Percentiles rank a stretch among this genome's conserved stretches.
phyloP scores from a whole-genome alignment of 1,139 yeast genomes.

The Geotrichum australiense region DNA sequence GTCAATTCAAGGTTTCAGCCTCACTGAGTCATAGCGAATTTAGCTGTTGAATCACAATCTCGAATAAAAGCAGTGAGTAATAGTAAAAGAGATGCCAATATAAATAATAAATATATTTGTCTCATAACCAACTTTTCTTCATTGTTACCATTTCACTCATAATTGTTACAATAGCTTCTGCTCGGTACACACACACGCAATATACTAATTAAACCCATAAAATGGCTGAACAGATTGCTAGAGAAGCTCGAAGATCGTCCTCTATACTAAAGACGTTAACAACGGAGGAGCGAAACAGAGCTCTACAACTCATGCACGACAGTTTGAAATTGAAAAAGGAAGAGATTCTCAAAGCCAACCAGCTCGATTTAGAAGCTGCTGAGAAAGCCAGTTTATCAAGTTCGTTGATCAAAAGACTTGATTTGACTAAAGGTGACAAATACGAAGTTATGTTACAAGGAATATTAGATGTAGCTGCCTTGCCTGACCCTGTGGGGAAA shows the following conservation, averaged over 20 bases:
- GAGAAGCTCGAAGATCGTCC: conserved; percentile 70
- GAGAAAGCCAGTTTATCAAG: conserved; percentile 48
- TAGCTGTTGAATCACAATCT: too few relatives aligned
- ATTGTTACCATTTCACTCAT: background rate
- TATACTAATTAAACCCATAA: background rate
- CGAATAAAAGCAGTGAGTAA: too few relatives aligned
- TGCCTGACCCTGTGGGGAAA: conserved; percentile 88
- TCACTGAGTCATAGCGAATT: too few relatives aligned
- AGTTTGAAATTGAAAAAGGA: conserved; percentile 53
- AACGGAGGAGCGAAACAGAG: conserved; percentile 64
- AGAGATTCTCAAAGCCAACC: conserved; percentile 64
- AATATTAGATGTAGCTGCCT: conserved; percentile 76
- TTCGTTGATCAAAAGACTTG: conserved; percentile 75
- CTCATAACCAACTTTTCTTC: background rate
- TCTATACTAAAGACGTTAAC: conserved; percentile 69
- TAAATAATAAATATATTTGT: background rate
- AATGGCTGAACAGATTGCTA: conserved; percentile 70
- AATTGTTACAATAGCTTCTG: background rate
- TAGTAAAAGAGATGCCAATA: too few relatives aligned
- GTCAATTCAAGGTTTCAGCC: too few relatives aligned
- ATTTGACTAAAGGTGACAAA: conserved; percentile 72
- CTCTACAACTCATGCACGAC: conserved; percentile 65
- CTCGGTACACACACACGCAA: background rate
- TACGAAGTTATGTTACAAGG: conserved; percentile 94
- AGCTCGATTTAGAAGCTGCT: conserved; percentile 68